Percentiles rank a stretch among this genome's conserved stretches.
Evolutionary conservation across 192 early-diverging fungal genomes (phyloP).

Genomic region (Umbelopsis isabellina): DNA sequence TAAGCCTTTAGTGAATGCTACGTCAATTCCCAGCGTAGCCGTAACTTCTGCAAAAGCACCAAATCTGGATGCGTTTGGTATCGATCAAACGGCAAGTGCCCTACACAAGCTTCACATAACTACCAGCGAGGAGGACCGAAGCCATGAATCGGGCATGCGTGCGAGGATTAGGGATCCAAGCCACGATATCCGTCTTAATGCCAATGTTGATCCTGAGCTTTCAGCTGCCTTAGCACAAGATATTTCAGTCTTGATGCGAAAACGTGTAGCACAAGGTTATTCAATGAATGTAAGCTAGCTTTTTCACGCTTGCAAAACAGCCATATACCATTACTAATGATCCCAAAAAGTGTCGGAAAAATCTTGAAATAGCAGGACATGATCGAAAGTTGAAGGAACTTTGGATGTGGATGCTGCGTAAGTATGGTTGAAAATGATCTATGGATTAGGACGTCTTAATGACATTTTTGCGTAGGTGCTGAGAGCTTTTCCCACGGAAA

Average conservation of each 20-base stretch:
- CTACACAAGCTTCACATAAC: not conserved
- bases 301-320: not conserved
- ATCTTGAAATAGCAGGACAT: conserved; percentile 52
- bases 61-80: conserved; percentile 5
- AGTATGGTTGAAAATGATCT: not conserved
- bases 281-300: conserved; percentile 63
- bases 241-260: conserved; percentile 81
- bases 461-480: conserved; percentile 29
- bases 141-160: not conserved
- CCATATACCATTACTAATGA: not conserved
- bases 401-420: conserved; percentile 56
- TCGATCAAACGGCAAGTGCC: not conserved
- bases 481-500: conserved; percentile 46
- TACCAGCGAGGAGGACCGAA: not conserved
- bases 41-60: not conserved
- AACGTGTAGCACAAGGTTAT: conserved; percentile 77
- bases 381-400: conserved; percentile 50
- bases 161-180: not conserved
- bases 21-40: not conserved
- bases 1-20: not conserved
- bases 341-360: conserved; percentile 41
- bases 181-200: not conserved
- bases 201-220: not conserved
- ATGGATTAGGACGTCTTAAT: too few relatives aligned
- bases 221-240: conserved; percentile 50